A percentile compares a stretch with the other conserved stretches of the same genome.
Conservation (phyloP, 1,284 basidiomycete species). For the Lentinula novae-zelandiae region DNA sequence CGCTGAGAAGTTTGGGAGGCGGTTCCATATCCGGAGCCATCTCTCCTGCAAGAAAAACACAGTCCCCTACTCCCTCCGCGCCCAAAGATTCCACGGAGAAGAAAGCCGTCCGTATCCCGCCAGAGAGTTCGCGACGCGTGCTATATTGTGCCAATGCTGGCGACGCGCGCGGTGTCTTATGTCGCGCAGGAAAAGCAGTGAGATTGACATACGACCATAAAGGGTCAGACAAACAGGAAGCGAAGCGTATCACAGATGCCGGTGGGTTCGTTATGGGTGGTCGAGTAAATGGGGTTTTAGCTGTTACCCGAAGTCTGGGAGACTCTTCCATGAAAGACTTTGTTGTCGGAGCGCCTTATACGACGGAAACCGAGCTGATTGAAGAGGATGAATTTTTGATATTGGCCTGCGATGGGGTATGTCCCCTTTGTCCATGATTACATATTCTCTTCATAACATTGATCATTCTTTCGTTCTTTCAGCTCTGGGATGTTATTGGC, state of each 20-base stretch:
- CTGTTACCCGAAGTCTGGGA: constrained; percentile 94
- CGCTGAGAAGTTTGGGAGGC: constrained; percentile 50
- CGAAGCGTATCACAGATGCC: constrained; percentile 95
- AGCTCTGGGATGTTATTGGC: constrained; percentile 96
- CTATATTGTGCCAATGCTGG: constrained; percentile 97
- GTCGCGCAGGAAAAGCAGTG: constrained; percentile 87
- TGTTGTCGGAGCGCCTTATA: constrained; percentile 97
- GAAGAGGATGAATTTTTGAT: constrained; percentile 94
- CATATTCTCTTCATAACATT: constrained; percentile 9
- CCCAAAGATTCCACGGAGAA: constrained; percentile 26
- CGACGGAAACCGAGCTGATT: constrained; percentile 90
- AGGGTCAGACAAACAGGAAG: constrained; percentile 95
- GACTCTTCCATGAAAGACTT: constrained; percentile 99
- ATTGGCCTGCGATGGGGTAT: constrained; percentile 95
- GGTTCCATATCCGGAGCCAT: constrained; percentile 29
- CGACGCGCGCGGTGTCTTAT: constrained; percentile 86
- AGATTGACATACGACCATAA: constrained; percentile 99
- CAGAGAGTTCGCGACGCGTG: constrained; percentile 59
- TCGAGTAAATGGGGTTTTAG: constrained; percentile 94
- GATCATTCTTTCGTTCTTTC: constrained; percentile 12
- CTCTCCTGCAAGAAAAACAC: constrained; percentile 26
- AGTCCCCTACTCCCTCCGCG: constrained; percentile 32
- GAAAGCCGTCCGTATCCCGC: constrained; percentile 40
- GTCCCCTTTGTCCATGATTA: background rate
- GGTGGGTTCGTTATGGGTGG: constrained; percentile 99